A percentile compares a stretch with the other conserved stretches of the same genome.
These are phyloP conservation scores for Pleurotus salmoneostramineus DNA, from an alignment of 768 basidiomycete genomes.

Conservation along the genomic window DNA sequence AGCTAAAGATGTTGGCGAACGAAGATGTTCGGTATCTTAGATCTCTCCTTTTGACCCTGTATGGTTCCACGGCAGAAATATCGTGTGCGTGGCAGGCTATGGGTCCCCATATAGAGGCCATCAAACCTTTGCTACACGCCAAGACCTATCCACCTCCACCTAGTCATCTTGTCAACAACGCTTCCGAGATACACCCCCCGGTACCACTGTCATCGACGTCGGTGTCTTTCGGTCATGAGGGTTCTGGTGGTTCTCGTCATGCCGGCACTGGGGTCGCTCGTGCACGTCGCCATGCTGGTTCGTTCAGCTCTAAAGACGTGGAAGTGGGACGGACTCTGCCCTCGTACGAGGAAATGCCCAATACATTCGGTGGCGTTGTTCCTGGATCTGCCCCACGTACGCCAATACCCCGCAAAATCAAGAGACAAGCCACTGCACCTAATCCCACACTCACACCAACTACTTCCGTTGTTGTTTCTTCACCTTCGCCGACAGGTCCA, in stretches of 20 bases:
- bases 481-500: conserved; percentile 35
- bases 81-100: conserved; percentile 81
- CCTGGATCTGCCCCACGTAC: conserved; percentile 30
- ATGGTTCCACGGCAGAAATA: conserved; percentile 87
- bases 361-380: conserved; percentile 29
- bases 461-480: conserved; percentile 15
- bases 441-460: conserved; percentile 20
- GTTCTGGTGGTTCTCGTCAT: conserved; percentile 22
- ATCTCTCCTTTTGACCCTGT: conserved; percentile 82
- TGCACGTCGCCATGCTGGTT: conserved; percentile 86
- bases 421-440: conserved; percentile 41
- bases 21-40: conserved; percentile 88
- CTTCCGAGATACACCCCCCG: conserved; percentile 23
- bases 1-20: conserved; percentile 71
- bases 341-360: conserved; percentile 49
- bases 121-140: conserved; percentile 57
- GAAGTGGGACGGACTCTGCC: conserved; percentile 81
- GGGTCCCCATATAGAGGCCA: conserved; percentile 62
- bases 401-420: conserved; percentile 44
- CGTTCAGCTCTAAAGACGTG: conserved; percentile 90
- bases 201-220: conserved; percentile 12
- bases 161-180: conserved; percentile 3
- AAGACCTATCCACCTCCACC: not conserved
- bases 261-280: conserved; percentile 35
- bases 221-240: conserved; percentile 17